Evolutionary conservation across 129 eudicot species (phyloP).

Genomic region (Flaveria robusta): DNA sequence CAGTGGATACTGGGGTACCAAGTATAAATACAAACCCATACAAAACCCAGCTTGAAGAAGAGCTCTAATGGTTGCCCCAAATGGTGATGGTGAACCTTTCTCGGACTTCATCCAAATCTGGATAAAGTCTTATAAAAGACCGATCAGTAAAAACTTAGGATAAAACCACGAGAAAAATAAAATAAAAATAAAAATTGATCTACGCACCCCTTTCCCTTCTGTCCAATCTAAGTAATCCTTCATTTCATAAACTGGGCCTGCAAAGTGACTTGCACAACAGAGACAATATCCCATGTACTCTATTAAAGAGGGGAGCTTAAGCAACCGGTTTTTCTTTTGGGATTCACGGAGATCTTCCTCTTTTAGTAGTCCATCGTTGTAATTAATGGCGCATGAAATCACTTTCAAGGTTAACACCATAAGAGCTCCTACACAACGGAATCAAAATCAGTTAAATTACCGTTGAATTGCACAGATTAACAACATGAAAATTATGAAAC

Average conservation of each 20-base stretch:
- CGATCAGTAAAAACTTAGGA: background rate
- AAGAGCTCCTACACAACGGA: slow-evolving; percentile 61
- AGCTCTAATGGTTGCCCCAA: slow-evolving; percentile 56
- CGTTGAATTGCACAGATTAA: background rate
- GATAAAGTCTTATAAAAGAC: slow-evolving; percentile 7
- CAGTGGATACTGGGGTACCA: slow-evolving; percentile 71
- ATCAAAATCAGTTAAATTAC: background rate
- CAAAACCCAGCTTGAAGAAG: slow-evolving; percentile 79
- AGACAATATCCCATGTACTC: slow-evolving; percentile 86
- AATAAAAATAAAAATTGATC: slow-evolving; percentile 5
- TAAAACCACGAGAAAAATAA: background rate
- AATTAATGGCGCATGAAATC: slow-evolving; percentile 80
- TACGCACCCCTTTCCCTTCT: slow-evolving; percentile 71
- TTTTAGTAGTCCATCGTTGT: slow-evolving; percentile 81
- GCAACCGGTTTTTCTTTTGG: slow-evolving; percentile 80
- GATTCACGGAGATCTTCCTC: slow-evolving; percentile 83
- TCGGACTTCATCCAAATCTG: slow-evolving; percentile 60
- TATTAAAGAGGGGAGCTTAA: slow-evolving; percentile 67
- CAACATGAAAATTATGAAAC: background rate
- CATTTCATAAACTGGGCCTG: slow-evolving; percentile 94
- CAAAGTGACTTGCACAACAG: slow-evolving; percentile 95
- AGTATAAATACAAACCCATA: slow-evolving; percentile 80
- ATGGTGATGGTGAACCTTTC: slow-evolving; percentile 65
- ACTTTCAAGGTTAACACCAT: slow-evolving; percentile 93
- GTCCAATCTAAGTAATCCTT: slow-evolving; percentile 93